Evolutionary conservation across 1,284 basidiomycete genomes (phyloP).

Genomic region (Puccinia coronata): DNA sequence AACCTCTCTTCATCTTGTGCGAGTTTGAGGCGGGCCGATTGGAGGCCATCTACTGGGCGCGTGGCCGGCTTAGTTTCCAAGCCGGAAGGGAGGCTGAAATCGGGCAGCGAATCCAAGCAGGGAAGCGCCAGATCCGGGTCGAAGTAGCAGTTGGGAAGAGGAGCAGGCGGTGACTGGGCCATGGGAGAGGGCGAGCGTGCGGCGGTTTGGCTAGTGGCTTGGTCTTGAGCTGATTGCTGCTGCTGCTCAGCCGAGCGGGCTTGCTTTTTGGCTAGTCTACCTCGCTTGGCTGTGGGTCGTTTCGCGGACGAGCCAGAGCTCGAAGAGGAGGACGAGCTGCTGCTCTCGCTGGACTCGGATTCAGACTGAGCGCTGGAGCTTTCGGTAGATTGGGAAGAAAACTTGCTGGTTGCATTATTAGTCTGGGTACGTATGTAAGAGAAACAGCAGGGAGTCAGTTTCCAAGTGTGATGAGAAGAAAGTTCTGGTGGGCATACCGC

Average conservation of each 20-base stretch:
- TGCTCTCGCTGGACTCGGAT: not conserved
- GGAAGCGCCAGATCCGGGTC: conserved; percentile 12
- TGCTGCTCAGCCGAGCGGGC: not conserved
- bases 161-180: not conserved
- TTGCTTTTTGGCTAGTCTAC: conserved; percentile 22
- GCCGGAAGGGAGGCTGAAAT: not conserved
- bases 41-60: conserved; percentile 5
- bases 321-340: not conserved
- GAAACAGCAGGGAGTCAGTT: too few species aligned
- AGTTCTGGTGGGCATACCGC: too few species aligned
- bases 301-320: conserved; percentile 2
- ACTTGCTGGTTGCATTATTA: conserved; percentile 10
- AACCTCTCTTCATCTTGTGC: conserved; percentile 4
- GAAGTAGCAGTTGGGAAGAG: conserved; percentile 4
- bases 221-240: not conserved
- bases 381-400: not conserved
- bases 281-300: conserved; percentile 19
- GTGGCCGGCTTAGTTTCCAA: not conserved
- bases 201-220: not conserved
- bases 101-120: not conserved
- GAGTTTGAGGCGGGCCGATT: not conserved
- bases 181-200: not conserved
- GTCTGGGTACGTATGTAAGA: too few species aligned
- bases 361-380: not conserved
- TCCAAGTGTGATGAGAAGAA: too few species aligned